Percentiles rank a stretch among this genome's conserved stretches.
phyloP scores from a whole-genome alignment of 2,329 filamentous ascomycete genomes.

The Herpomyces periplanetae region DNA sequence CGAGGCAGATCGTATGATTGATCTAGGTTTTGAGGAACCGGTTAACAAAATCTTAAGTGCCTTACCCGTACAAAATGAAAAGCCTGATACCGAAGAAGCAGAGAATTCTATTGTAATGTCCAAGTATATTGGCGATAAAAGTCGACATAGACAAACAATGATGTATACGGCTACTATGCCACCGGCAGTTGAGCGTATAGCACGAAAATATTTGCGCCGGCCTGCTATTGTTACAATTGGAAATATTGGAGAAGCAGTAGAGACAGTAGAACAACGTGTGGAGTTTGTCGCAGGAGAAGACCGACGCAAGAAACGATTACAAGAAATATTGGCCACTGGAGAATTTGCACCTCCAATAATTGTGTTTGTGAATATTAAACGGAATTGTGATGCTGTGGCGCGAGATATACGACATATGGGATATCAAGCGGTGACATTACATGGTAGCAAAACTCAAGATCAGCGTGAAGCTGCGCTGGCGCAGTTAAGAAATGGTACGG shows the following conservation, averaged over 20 bases:
- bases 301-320: constrained; percentile 77
- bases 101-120: constrained; percentile 61
- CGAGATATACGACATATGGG: constrained; percentile 80
- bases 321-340: constrained; percentile 41
- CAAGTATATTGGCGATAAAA: constrained; percentile 27
- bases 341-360: constrained; percentile 56
- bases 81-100: constrained; percentile 66
- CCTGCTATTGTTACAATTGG: constrained; percentile 83
- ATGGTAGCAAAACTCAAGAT: constrained; percentile 86
- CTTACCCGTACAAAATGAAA: constrained; percentile 63
- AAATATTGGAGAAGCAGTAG: constrained; percentile 71
- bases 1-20: constrained; percentile 95
- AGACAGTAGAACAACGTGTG: constrained; percentile 86
- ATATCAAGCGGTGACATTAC: constrained; percentile 53
- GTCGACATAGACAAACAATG: constrained; percentile 84
- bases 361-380: constrained; percentile 98
- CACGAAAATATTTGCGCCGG: constrained; percentile 72
- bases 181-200: constrained; percentile 56
- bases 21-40: constrained; percentile 83
- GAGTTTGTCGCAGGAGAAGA: constrained; percentile 72
- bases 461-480: constrained; percentile 73
- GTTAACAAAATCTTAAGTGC: constrained; percentile 93
- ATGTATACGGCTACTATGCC: constrained; percentile 99
- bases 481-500: constrained; percentile 37
- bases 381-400: constrained; percentile 81